phyloP scores from a whole-genome alignment of 805 yeast genomes.

The Cephaloascus albidus region DNA sequence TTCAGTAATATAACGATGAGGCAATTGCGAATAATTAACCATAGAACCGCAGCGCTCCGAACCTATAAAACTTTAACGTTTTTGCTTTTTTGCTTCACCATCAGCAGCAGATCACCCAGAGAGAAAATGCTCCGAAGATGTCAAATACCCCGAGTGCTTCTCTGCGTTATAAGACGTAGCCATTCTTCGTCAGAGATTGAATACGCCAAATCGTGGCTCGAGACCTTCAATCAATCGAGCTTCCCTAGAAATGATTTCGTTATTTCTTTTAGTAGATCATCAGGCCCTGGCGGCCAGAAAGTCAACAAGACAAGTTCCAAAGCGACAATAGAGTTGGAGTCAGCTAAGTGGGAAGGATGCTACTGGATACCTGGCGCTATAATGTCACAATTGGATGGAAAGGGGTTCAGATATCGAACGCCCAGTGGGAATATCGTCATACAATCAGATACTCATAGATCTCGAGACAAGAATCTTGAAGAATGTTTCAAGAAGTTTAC shows the following conservation, averaged over 20 bases:
- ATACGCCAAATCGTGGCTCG: constrained; percentile 34
- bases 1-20: too few species aligned
- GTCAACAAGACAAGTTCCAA: constrained; percentile 68
- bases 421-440: constrained; percentile 46
- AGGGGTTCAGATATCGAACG: constrained; percentile 41
- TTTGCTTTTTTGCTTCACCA: too few species aligned
- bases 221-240: constrained; percentile 11
- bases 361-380: constrained; percentile 55
- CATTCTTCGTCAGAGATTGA: too few species aligned
- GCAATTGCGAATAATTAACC: too few species aligned
- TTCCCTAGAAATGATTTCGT: constrained; percentile 39
- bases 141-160: too few species aligned
- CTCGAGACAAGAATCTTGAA: constrained; percentile 45
- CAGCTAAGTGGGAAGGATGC: constrained; percentile 32
- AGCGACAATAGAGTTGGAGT: constrained; percentile 46
- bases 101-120: too few species aligned
- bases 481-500: constrained; percentile 55
- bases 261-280: constrained; percentile 44
- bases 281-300: constrained; percentile 87
- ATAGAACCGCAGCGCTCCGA: too few species aligned
- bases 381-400: constrained; percentile 24
- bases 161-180: too few species aligned
- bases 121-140: too few species aligned
- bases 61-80: too few species aligned
- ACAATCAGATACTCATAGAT: constrained; percentile 51